Percentiles rank a stretch among this genome's conserved stretches.
Evolutionary conservation across 2,329 filamentous ascomycete species (phyloP).

Genomic region (Diplodia scrobiculata): DNA sequence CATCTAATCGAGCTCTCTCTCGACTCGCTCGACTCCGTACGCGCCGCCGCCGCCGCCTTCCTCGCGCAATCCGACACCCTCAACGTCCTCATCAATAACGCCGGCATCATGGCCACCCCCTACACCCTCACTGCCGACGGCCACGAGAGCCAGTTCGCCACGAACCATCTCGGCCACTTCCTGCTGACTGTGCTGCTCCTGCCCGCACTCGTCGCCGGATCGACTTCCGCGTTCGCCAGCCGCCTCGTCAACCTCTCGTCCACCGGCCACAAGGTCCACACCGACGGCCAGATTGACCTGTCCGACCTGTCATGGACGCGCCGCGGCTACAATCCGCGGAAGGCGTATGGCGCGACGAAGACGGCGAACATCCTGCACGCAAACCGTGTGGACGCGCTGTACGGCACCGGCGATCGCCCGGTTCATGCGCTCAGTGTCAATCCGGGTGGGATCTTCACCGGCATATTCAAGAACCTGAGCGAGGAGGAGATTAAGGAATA

Average conservation of each 20-base stretch:
- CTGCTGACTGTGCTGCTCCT: constrained; percentile 50
- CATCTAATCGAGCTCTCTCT: constrained; percentile 45
- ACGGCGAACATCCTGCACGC: constrained; percentile 38
- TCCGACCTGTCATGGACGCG: background rate
- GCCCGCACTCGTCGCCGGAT: constrained; percentile 33
- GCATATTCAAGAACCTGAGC: constrained; percentile 31
- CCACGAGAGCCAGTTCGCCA: constrained; percentile 52
- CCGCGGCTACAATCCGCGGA: constrained; percentile 19
- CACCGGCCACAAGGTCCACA: constrained; percentile 42
- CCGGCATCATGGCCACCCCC: constrained; percentile 42
- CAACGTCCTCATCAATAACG: constrained; percentile 50
- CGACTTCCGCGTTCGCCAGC: constrained; percentile 47
- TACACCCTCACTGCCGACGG: constrained; percentile 44
- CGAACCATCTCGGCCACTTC: constrained; percentile 52
- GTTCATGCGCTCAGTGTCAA: constrained; percentile 37
- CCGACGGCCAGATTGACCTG: constrained; percentile 28
- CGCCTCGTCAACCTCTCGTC: constrained; percentile 54
- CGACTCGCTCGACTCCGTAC: constrained; percentile 40
- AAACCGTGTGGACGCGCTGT: constrained; percentile 32
- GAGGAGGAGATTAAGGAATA: background rate
- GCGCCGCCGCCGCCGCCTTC: constrained; percentile 42
- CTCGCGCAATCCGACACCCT: constrained; percentile 34
- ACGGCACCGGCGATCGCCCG: background rate
- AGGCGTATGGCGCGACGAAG: constrained; percentile 35
- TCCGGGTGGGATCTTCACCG: constrained; percentile 37